Conservation (phyloP, 73 alveolate species). For the Effrenium voratum region DNA sequence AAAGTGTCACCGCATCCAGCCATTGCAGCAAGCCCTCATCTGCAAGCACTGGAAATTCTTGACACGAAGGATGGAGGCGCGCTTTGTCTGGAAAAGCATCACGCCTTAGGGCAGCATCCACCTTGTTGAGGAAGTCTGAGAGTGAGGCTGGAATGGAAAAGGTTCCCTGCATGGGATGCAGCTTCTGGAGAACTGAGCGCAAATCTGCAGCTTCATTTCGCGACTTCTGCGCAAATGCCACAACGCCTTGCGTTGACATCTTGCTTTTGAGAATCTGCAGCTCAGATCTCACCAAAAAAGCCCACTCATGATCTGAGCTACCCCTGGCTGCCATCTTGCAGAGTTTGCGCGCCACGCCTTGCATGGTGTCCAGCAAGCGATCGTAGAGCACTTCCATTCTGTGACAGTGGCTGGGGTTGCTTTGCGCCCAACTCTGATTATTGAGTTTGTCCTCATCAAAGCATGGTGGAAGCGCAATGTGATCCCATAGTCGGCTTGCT, state of each 20-base stretch:
- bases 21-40: constrained; percentile 5
- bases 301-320: not conserved
- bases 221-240: not conserved
- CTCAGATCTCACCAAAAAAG: not conserved
- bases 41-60: not conserved
- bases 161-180: not conserved
- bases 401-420: not conserved
- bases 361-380: constrained; percentile 45
- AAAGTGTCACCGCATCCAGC: constrained; percentile 9
- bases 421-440: not conserved
- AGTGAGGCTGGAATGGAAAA: not conserved
- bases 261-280: constrained; percentile 8
- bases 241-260: constrained; percentile 43
- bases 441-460: not conserved
- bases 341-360: constrained; percentile 40
- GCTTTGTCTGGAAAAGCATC: too few relatives aligned
- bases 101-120: constrained; percentile 11
- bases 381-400: constrained; percentile 56
- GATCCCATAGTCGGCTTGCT: constrained; percentile 49
- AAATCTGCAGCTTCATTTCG: not conserved
- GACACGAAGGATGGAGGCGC: not conserved
- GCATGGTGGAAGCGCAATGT: constrained; percentile 5
- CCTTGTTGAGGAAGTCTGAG: not conserved
- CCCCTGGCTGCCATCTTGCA: constrained; percentile 26
- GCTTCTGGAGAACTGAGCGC: constrained; percentile 2